These are phyloP conservation scores for Schwanniomyces occidentalis DNA, from an alignment of 805 yeast species.

Conservation along the genomic window DNA sequence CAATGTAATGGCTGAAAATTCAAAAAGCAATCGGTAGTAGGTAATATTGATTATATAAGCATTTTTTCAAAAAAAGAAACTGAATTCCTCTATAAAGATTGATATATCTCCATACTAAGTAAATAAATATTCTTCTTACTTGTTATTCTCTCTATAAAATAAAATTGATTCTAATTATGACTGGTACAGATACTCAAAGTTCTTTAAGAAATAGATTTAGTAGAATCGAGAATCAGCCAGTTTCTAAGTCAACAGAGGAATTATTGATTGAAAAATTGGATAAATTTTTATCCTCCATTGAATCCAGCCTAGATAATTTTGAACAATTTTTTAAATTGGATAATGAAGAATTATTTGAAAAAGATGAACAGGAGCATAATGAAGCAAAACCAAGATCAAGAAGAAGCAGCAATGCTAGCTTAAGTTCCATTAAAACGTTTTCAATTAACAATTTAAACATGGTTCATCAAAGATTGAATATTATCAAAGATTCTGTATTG, in stretches of 20 bases:
- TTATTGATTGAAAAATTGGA: constrained; percentile 41
- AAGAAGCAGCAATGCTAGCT: constrained; percentile 28
- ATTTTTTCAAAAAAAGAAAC: too few relatives aligned
- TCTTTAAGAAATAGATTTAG: constrained; percentile 11
- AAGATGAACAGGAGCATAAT: constrained; percentile 5
- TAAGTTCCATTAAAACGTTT: constrained; percentile 28
- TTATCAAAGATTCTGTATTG: constrained; percentile 38
- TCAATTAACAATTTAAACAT: constrained; percentile 32
- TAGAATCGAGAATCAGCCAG: neutral
- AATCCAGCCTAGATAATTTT: constrained; percentile 38
- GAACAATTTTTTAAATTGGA: constrained; percentile 39
- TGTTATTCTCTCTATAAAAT: too few relatives aligned
- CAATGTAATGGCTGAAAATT: too few relatives aligned
- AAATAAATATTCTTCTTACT: too few relatives aligned
- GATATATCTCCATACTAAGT: too few relatives aligned
- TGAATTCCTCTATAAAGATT: too few relatives aligned
- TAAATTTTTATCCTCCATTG: constrained; percentile 42
- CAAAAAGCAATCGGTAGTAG: too few relatives aligned
- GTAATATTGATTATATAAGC: too few relatives aligned
- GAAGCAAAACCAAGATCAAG: constrained; percentile 16
- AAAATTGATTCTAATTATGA: constrained; percentile 1
- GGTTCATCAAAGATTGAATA: constrained; percentile 35
- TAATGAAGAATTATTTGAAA: constrained; percentile 12
- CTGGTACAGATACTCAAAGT: constrained; percentile 2
- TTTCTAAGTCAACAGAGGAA: constrained; percentile 33